Base-by-base conservation (phyloP, 2,329 filamentous ascomycete species). In the Plectosphaerella plurivora region DNA sequence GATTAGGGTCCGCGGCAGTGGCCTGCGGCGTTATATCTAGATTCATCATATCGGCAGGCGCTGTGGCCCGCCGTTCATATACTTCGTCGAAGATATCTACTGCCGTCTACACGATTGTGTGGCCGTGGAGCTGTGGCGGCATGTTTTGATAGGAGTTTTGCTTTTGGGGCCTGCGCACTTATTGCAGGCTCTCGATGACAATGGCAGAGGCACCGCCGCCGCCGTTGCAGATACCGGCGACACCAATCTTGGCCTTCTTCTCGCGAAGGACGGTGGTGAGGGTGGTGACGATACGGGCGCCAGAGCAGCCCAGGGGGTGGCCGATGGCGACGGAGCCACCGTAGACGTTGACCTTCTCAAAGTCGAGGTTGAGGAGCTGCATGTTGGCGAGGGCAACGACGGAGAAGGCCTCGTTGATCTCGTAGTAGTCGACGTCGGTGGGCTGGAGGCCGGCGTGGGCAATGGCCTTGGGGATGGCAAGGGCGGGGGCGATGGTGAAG, bases 341-440 rank as follows among this genome's bases (percentile, higher is more conserved):
- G 66, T 91, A 93, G 52, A 97, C 78, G 75, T 99, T 99, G 68
- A 99, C 92, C 75, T 91, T 95, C 55, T 92, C 89, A 59, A 89
- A 81, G 58, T 79, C 78, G 53, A 99, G 75, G 56, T 79, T 81
- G 41, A 99, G 84, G 51, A 97, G 72, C 83, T 99, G 96, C 76
- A 96, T 85, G 79, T 99, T 99, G 60, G 94, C 92, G 50, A 99
- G 82, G 39, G 94, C 91, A 58, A 99, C 94, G 48, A 96, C 94
- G 57, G 89, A 94, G 79, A 99, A 99, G 42, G 94, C 94, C 79
- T 99, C 94, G 79, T 99, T 99, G 80, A 99, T 97, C 80, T 99
- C 94, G 72, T 94, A 99, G 62, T 85, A 94, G 65, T 97, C 93
- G 53, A 99, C 81, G 54, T 89, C 80, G 58, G 87, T 83, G 61